These are phyloP conservation scores for Ogataea neopini DNA, from an alignment of 805 yeast species.

Conservation along the genomic window DNA sequence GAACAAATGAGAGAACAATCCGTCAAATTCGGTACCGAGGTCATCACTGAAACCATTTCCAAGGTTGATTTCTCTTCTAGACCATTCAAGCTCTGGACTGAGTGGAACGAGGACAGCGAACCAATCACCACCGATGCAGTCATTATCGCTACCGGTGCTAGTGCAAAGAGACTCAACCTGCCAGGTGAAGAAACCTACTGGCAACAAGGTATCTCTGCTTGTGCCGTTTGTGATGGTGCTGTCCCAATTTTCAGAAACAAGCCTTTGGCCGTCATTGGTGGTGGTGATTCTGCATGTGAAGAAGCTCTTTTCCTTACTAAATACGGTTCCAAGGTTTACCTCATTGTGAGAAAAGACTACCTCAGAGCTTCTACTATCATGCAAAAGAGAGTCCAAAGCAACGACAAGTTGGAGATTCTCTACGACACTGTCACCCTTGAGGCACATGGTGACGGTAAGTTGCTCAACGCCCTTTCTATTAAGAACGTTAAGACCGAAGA, in stretches of 20 bases:
- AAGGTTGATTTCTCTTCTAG: slow-evolving; percentile 84
- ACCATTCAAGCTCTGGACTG: slow-evolving; percentile 98
- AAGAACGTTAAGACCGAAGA: slow-evolving; percentile 73
- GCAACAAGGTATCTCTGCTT: slow-evolving; percentile 99
- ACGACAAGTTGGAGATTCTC: slow-evolving; percentile 87
- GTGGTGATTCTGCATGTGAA: slow-evolving; percentile 99
- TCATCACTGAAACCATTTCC: slow-evolving; percentile 92
- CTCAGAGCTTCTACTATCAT: slow-evolving; percentile 94
- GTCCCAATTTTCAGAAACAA: slow-evolving; percentile 98
- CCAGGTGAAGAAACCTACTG: slow-evolving; percentile 98
- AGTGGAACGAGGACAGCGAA: slow-evolving; percentile 87
- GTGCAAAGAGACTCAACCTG: slow-evolving; percentile 89
- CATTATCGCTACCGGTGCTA: slow-evolving; percentile 95
- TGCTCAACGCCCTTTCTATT: slow-evolving; percentile 63
- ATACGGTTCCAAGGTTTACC: slow-evolving; percentile 93
- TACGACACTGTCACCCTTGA: slow-evolving; percentile 83
- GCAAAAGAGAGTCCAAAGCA: slow-evolving; percentile 87
- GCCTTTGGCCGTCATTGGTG: slow-evolving; percentile 97
- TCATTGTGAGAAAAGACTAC: slow-evolving; percentile 91
- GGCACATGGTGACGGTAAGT: slow-evolving; percentile 93
- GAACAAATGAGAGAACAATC: slow-evolving; percentile 92
- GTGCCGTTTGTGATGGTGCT: slow-evolving; percentile 99
- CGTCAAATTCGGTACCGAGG: slow-evolving; percentile 83
- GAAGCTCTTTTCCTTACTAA: slow-evolving; percentile 97
- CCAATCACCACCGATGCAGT: slow-evolving; percentile 93